Evolutionary conservation across 1,139 yeast species (phyloP), one percentile per base, ranked within the genome.

Genomic region (Pichia sorboxylosa): DNA sequence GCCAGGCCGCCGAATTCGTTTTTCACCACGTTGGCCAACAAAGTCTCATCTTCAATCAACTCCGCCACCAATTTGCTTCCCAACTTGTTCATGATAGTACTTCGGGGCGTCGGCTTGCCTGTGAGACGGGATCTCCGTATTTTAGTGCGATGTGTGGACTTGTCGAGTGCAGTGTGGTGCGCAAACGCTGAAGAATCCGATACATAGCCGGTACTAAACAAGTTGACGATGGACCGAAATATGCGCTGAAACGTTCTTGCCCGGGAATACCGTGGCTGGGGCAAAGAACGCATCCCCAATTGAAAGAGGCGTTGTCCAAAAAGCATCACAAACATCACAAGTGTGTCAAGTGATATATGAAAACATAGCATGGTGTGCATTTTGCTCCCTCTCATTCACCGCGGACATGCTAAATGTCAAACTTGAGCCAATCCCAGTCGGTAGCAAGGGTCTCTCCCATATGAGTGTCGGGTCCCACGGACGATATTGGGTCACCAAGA

Each of bases 271-370:
- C 58, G 38, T 23, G 58, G 57, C 21, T 54, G 51, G 5, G 58
- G 58, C 27, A 53, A 32, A 23, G 58, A 54, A 28, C 57, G 46
- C 58, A 54, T 54, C n/a, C n/a, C n/a, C n/a, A n/a, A n/a, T n/a
- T n/a, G n/a, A n/a, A n/a, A n/a, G n/a, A n/a, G n/a, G n/a, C n/a
- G n/a, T n/a, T n/a, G n/a, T n/a, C n/a, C n/a, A n/a, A n/a, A n/a
- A n/a, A n/a, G n/a, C n/a, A n/a, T n/a, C n/a, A n/a, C n/a, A n/a
- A n/a, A n/a, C n/a, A n/a, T n/a, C n/a, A n/a, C n/a, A n/a, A n/a
- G n/a, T n/a, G n/a, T n/a, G n/a, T n/a, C n/a, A n/a, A n/a, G n/a
- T n/a, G n/a, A n/a, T n/a, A n/a, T n/a, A n/a, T n/a, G n/a, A n/a
- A n/a, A n/a, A n/a, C n/a, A n/a, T n/a, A n/a, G n/a, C n/a, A n/a